phyloP scores from a whole-genome alignment of 2,329 filamentous ascomycete species.

The Fusarium pseudocircinatum region DNA sequence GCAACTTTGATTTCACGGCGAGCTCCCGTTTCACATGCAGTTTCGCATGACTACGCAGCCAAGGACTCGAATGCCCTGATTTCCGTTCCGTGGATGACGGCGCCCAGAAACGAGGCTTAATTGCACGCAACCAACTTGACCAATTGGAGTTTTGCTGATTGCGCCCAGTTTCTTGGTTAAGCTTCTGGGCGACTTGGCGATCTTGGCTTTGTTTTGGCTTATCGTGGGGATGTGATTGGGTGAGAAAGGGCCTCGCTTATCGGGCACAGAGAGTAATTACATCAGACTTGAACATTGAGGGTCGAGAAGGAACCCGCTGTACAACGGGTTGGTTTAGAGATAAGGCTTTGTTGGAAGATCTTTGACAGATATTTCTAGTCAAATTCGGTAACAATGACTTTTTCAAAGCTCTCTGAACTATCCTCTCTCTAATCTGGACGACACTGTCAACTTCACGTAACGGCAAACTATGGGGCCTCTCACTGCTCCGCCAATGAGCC shows the following conservation, averaged over 20 bases:
- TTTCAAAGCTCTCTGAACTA: neutral
- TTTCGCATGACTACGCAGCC: neutral
- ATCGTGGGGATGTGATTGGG: neutral
- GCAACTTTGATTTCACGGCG: conserved; percentile 1
- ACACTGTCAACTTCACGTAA: neutral
- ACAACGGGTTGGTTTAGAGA: neutral
- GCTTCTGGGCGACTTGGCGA: conserved; percentile 14
- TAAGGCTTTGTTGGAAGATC: fast-evolving
- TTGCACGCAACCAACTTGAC: neutral
- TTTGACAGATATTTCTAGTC: fast-evolving
- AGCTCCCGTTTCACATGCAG: neutral
- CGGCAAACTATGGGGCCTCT: neutral
- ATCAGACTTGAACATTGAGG: neutral
- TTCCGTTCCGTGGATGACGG: conserved; percentile 3
- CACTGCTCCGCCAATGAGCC: neutral
- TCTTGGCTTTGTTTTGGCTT: conserved; percentile 1
- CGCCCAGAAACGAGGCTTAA: conserved; percentile 26
- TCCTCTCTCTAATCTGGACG: neutral
- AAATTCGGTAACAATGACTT: too few species aligned
- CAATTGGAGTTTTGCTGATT: neutral
- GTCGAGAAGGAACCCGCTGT: neutral
- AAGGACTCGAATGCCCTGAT: conserved; percentile 9
- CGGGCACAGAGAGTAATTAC: neutral
- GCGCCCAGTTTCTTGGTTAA: neutral
- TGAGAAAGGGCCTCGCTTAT: neutral